Evolutionary conservation across 805 yeast species (phyloP), one percentile per base, ranked within the genome.

Genomic region (Diddensiella santjacobensis): DNA sequence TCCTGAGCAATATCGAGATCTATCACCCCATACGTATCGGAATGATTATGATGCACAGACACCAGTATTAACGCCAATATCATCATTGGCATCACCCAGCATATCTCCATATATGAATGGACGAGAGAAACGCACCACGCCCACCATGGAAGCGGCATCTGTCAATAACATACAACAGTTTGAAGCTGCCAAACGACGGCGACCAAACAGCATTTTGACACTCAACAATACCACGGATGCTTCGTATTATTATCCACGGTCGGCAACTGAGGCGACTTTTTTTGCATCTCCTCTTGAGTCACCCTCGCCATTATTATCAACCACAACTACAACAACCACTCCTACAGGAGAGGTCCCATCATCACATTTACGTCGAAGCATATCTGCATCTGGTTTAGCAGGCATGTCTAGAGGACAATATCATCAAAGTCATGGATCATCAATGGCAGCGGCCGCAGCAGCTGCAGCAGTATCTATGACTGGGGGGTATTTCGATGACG

Each of bases 221-320:
- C 31, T 8, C 13, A 8, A 26, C 11, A 13, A 13, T 26, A 13
- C 31, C 13, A 8, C 31, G 8, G 31, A 26, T 13, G 8, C 8
- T 13, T 26, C 31, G 13, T 26, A 26, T 13, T 26, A 26, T 13
- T 26, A 26, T 26, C 31, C 31, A 26, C 8, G 31, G 13, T 26
- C 31, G 13, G 31, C 31, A 26, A 26, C 31, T 8, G 31, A 26
- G 13, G 31, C 31, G 13, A 8, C 31, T 13, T 26, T 26, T 26
- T 26, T 26, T 13, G 13, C 31, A 35, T 51, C 47, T 4, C 53
- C 44, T 15, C n/a, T 29, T 45, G 24, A 40, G 57, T 4, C 48
- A 52, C 10, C 48, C 52, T 3, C 60, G 49, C 40, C 54, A 55
- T 6, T 22, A 13, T 13, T 13, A 8, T 8, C 31, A 13, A 26